phyloP scores from a whole-genome alignment of 495 filamentous ascomycete species.

The Neurospora hispaniola region DNA sequence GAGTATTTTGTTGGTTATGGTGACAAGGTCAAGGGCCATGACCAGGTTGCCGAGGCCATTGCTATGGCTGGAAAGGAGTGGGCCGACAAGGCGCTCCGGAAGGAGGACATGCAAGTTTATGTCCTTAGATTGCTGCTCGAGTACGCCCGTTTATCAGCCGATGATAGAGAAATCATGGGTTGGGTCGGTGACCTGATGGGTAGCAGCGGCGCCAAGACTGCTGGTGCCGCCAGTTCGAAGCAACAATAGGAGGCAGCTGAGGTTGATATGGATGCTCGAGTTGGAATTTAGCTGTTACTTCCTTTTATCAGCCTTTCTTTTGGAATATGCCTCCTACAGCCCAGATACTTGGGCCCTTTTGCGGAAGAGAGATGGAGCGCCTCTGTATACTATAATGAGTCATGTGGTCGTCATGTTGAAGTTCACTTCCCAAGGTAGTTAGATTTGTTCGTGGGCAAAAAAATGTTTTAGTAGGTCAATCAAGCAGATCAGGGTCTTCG shows the following conservation, averaged over 20 bases:
- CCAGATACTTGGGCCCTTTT: not conserved
- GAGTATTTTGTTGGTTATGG: slow-evolving; percentile 63
- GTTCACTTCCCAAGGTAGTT: not conserved
- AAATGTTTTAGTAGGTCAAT: not conserved
- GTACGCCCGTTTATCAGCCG: slow-evolving; percentile 57
- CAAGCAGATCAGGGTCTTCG: not conserved
- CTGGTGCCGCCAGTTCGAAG: not conserved
- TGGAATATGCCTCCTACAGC: not conserved
- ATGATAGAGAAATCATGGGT: slow-evolving; percentile 53
- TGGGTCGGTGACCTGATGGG: slow-evolving; percentile 43
- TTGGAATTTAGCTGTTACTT: not conserved
- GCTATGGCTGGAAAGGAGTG: slow-evolving; percentile 53
- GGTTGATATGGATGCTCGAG: not conserved
- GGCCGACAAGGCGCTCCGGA: slow-evolving; percentile 56
- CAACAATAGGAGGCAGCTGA: not conserved
- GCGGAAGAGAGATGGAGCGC: not conserved
- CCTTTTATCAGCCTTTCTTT: not conserved
- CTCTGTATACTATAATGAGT: not conserved
- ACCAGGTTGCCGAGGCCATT: slow-evolving; percentile 45
- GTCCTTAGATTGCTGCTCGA: slow-evolving; percentile 57
- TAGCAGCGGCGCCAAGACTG: not conserved
- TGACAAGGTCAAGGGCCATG: slow-evolving; percentile 10
- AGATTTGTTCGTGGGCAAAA: not conserved
- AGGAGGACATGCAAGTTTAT: slow-evolving; percentile 67
- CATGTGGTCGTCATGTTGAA: not conserved